Base-by-base conservation (phyloP, 2,329 filamentous ascomycete species). In the Mollisia scopiformis region DNA sequence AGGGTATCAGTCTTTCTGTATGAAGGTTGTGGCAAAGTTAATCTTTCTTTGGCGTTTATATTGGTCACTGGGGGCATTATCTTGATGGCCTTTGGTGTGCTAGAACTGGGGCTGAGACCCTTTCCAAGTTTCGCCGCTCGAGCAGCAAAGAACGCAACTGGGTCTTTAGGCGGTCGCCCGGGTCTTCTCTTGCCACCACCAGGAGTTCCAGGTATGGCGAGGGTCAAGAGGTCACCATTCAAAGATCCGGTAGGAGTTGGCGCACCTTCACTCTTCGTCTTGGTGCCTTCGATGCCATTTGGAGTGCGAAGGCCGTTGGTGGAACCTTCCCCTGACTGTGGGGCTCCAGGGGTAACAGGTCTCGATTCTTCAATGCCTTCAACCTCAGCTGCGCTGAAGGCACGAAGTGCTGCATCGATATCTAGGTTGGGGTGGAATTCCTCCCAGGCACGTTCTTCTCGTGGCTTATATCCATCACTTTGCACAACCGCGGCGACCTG, bases 391-490 rank as follows among this genome's bases (percentile, higher is more conserved):
- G 93, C 88, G 52, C 84, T 87, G 72, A 93, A 93, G 2, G 97
- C 82, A 67, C 89, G 86, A 66, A 97, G 89, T 3, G 85, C 86
- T 13, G 84, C 84, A 59, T 97, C 92, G 52, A 97, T 93, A 77
- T 98, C 93, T 55, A 99, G 85, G 70, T 97, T 92, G 0, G 92
- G 93, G 75, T 99, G 95, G 66, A 98, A 98, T 74, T 99, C 95
- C 72, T 97, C 93, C 93, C 94, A 99, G 55, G 92, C 92, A 64
- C 94, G 88, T 79, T 99, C 95, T 77, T 99, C 95, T 72, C 95
- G 85, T 31, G 95, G 95, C 75, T 99, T 99, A 78, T 98, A 98
- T 54, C 94, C 93, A 79, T 98, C 95, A 70, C 88, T 93, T 73
- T 97, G 93, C 68, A 92, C 91, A 61, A 95, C 90, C 3, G 91